Conservation (phyloP, 78 protist species). For the Goniomonas avonlea region DNA sequence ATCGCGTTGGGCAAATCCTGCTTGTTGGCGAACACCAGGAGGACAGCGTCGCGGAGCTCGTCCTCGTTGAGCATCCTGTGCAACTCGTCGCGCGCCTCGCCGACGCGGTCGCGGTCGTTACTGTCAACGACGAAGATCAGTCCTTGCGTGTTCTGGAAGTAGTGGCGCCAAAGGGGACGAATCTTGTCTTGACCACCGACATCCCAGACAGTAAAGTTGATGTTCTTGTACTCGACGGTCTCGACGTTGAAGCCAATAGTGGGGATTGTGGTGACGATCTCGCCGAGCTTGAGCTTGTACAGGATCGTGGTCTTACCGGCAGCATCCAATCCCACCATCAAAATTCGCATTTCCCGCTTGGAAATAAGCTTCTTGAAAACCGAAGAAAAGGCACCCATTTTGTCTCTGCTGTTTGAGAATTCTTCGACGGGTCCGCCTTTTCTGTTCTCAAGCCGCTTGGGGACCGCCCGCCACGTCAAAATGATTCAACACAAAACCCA, state of each 20-base stretch:
- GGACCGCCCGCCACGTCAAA: no score
- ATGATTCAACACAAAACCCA: no score
- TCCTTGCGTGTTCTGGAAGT: slow-evolving; percentile 82
- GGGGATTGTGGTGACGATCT: slow-evolving; percentile 31
- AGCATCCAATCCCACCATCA: slow-evolving; percentile 92
- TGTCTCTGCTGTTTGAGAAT: no score
- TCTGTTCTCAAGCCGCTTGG: no score
- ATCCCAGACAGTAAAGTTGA: slow-evolving; percentile 71
- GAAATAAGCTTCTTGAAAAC: slow-evolving; percentile 45
- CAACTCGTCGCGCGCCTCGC: slow-evolving; percentile 55
- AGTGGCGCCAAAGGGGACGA: slow-evolving; percentile 85
- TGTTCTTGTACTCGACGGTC: slow-evolving; percentile 69
- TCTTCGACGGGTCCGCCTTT: no score
- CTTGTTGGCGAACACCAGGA: slow-evolving; percentile 89
- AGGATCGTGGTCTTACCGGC: slow-evolving; percentile 34
- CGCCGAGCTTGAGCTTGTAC: slow-evolving; percentile 42
- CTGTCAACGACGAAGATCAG: slow-evolving; percentile 91
- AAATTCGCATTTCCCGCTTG: slow-evolving; percentile 82
- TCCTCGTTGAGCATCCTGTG: slow-evolving; percentile 75
- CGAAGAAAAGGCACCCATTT: neutral
- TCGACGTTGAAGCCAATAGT: slow-evolving; percentile 73
- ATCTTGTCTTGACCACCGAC: slow-evolving; percentile 89
- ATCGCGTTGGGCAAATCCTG: slow-evolving; percentile 92
- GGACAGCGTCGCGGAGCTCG: slow-evolving; percentile 66
- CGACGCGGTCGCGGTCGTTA: slow-evolving; percentile 70